Conservation (phyloP, 805 yeast species). For the Starmerella khaoyaiensis region DNA sequence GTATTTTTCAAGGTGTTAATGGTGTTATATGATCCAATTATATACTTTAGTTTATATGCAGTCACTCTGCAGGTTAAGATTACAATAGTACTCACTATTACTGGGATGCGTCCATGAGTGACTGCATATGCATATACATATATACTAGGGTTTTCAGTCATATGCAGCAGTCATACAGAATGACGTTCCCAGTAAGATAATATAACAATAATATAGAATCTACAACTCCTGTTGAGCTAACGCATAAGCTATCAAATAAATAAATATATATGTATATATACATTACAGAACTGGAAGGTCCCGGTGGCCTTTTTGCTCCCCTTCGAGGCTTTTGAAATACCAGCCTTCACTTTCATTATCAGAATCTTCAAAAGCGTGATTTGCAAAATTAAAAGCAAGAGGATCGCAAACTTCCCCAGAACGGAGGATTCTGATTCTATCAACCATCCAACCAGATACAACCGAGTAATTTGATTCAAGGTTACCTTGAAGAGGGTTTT, state of each 20-base stretch:
- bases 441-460: conserved; percentile 27
- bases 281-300: background rate
- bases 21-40: too few species aligned
- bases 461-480: conserved; percentile 6
- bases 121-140: background rate
- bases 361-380: conserved; percentile 11
- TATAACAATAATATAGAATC: too few species aligned
- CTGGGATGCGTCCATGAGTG: too few species aligned
- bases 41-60: too few species aligned
- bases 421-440: conserved; percentile 25
- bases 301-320: conserved; percentile 5
- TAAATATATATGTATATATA: too few species aligned
- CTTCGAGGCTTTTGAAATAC: conserved; percentile 13
- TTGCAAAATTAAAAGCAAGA: conserved; percentile 2
- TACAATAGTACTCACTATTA: too few species aligned
- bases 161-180: background rate
- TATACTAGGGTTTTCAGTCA: background rate
- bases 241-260: too few species aligned
- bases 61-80: too few species aligned
- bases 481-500: conserved; percentile 6
- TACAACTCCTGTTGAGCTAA: too few species aligned
- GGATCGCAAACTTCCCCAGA: conserved; percentile 17
- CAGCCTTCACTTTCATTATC: conserved; percentile 18
- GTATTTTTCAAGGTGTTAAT: too few species aligned
- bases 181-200: too few species aligned